Percentiles rank a stretch among this genome's conserved stretches.
These are phyloP conservation scores for Kwoniella bestiolae DNA, from an alignment of 768 basidiomycete genomes.

Conservation along the genomic window DNA sequence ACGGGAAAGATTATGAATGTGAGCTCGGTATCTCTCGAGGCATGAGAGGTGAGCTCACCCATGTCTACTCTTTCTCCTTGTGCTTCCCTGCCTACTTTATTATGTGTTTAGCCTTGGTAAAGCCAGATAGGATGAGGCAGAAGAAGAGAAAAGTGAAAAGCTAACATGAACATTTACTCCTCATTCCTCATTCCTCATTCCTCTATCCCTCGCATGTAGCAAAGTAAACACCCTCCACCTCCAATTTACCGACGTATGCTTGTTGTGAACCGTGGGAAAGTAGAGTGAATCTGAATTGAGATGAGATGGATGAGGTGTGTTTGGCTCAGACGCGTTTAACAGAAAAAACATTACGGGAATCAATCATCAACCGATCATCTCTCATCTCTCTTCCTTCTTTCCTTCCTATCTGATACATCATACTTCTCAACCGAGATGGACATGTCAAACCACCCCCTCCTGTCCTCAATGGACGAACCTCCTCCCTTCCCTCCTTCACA, in stretches of 20 bases:
- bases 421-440: slow-evolving; percentile 14
- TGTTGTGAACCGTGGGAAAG: slow-evolving; percentile 1
- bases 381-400: slow-evolving; percentile 7
- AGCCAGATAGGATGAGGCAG: not conserved
- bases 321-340: slow-evolving; percentile 16
- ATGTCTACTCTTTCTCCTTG: not conserved
- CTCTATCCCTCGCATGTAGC: not conserved
- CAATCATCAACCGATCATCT: not conserved
- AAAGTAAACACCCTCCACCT: slow-evolving; percentile 29
- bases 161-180: too few species aligned
- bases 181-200: too few species aligned
- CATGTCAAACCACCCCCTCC: slow-evolving; percentile 37
- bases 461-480: slow-evolving; percentile 62
- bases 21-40: not conserved
- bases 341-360: slow-evolving; percentile 18
- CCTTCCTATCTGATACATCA: not conserved
- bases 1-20: not conserved
- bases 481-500: slow-evolving; percentile 68
- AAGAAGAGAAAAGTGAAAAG: too few species aligned
- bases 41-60: slow-evolving; percentile 3
- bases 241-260: slow-evolving; percentile 12
- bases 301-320: not conserved
- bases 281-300: not conserved
- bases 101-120: too few species aligned
- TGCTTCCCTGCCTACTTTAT: too few species aligned